Evolutionary conservation across 1,139 yeast genomes (phyloP), one percentile per base, ranked within the genome.

Genomic region (Pichia sp.): DNA sequence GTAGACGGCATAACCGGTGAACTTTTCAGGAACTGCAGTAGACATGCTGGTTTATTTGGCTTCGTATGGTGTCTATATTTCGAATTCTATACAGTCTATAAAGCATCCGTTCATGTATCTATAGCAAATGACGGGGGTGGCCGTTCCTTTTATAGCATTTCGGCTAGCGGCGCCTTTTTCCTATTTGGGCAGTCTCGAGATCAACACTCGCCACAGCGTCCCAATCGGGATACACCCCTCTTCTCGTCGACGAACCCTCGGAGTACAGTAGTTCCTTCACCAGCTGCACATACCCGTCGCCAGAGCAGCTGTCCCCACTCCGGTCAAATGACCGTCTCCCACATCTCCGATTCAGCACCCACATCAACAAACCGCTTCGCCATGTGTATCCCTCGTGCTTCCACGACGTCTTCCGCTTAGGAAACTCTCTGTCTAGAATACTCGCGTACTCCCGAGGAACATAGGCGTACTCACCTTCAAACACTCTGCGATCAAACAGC

Each of bases 391-490:
- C 63, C 24, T 60, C 66, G 48, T 51, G 51, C 9, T 52, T 53
- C 42, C 55, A 54, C 9, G 52, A 53, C 11, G 60, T 44, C 0
- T 68, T 65, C 35, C 53, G 51, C 22, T 58, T 58, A 0, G 64
- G 62, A 51, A 74, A 76, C 51, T 75, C 85, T 45, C 80, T 56
- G 28, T 60, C 57, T 17, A 81, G 60, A 0, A 76, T 63, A 2
- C 53, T 52, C 14, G 63, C 53, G 43, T 59, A 68, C 4, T 60
- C 51, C 2, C 56, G 47, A 0, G 85, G 86, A 11, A 79, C 69
- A 37, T 63, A 69, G 0, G 77, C 76, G 14, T 53, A 48, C 1
- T 62, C 70, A 1, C 85, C 85, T 59, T 80, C 85, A 54, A 73
- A 79, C 4, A 65, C 46, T 0, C 77, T 70, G 7, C 64, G 59